These are phyloP conservation scores for Aspergillus tamarii DNA, from an alignment of 2,329 filamentous ascomycete genomes.

Conservation along the genomic window DNA sequence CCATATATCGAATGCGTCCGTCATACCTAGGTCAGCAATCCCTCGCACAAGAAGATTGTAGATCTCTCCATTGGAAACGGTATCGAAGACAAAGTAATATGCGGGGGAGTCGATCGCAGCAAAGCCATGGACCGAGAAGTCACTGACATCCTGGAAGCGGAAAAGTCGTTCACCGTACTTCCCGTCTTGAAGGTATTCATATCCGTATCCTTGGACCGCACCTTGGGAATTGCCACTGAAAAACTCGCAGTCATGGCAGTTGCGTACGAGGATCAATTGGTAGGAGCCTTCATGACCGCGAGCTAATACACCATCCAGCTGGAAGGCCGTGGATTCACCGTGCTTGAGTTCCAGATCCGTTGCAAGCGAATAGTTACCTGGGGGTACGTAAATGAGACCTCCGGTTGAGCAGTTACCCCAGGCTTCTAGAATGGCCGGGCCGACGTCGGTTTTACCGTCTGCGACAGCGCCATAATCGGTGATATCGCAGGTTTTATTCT, in stretches of 20 bases:
- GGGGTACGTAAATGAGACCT: slow-evolving; percentile 53
- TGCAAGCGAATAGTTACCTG: slow-evolving; percentile 51
- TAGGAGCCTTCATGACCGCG: background rate
- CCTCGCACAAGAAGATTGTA: slow-evolving; percentile 60
- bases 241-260: slow-evolving; percentile 49
- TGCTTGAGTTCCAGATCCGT: slow-evolving; percentile 52
- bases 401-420: slow-evolving; percentile 50
- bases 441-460: slow-evolving; percentile 45
- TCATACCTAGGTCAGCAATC: slow-evolving; percentile 50
- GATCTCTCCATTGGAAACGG: slow-evolving; percentile 54
- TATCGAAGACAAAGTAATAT: slow-evolving; percentile 55
- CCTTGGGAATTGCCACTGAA: slow-evolving; percentile 49
- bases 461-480: slow-evolving; percentile 55
- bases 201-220: slow-evolving; percentile 56
- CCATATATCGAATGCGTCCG: slow-evolving; percentile 36
- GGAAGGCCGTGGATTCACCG: slow-evolving; percentile 52
- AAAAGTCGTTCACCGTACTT: slow-evolving; percentile 51
- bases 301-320: slow-evolving; percentile 46
- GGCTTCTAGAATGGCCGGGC: too few species aligned
- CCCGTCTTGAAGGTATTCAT: slow-evolving; percentile 48
- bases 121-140: slow-evolving; percentile 55
- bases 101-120: slow-evolving; percentile 53
- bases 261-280: background rate
- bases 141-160: slow-evolving; percentile 47
- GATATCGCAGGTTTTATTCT: slow-evolving; percentile 49